phyloP scores from a whole-genome alignment of 305 asterid genomes.

The Solanum hybrid region DNA sequence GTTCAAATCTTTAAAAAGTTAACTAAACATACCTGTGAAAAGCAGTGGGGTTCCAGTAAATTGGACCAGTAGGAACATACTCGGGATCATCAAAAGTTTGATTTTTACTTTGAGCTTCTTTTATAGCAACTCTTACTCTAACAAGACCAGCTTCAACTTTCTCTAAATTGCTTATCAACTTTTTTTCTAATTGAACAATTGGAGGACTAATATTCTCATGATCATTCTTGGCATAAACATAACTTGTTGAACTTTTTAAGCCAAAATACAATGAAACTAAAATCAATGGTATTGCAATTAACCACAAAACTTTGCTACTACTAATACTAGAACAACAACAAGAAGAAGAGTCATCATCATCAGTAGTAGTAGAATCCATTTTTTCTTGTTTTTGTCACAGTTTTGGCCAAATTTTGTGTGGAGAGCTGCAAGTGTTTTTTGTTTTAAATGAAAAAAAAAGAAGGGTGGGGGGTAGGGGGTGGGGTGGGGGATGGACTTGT shows the following conservation, averaged over 20 bases:
- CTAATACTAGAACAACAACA: neutral
- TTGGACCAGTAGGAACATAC: conserved; percentile 32
- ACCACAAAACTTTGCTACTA: neutral
- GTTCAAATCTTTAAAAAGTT: neutral
- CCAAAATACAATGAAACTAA: neutral
- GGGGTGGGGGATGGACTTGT: neutral
- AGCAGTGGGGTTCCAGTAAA: conserved; percentile 33
- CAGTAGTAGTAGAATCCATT: neutral
- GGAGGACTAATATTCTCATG: neutral
- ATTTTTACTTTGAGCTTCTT: conserved; percentile 18
- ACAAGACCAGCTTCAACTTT: conserved; percentile 36
- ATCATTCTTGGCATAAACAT: neutral
- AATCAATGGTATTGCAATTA: neutral
- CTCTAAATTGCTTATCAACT: conserved; percentile 18
- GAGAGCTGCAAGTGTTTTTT: neutral
- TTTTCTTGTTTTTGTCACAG: neutral
- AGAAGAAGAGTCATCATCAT: neutral
- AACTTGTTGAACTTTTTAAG: neutral
- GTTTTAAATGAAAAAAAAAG: neutral
- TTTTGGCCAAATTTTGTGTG: neutral
- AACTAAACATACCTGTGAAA: conserved; percentile 23
- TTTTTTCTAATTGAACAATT: neutral
- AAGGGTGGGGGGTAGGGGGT: too few species aligned
- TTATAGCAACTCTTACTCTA: conserved; percentile 32
- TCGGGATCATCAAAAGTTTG: conserved; percentile 33